Conservation (phyloP, 1,139 yeast genomes). For the Taiozyma sp. region DNA sequence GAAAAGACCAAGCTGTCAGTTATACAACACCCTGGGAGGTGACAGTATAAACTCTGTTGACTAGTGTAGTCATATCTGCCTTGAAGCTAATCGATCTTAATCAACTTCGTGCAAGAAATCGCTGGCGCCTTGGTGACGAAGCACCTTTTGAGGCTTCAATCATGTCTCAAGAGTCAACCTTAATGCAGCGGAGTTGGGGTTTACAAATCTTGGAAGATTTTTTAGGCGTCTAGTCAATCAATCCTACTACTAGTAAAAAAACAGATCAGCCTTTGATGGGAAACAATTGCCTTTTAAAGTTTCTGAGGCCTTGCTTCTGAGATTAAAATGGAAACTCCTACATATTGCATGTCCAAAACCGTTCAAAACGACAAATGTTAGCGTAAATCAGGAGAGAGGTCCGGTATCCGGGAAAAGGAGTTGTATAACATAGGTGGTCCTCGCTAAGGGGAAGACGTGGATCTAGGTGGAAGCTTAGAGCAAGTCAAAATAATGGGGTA, state of each 20-base stretch:
- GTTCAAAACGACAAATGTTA: not conserved
- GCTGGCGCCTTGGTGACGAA: not conserved
- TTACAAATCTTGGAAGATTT: no score
- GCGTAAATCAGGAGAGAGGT: not conserved
- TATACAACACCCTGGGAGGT: not conserved
- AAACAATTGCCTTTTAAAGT: not conserved
- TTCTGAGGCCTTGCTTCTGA: not conserved
- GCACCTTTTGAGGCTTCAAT: not conserved
- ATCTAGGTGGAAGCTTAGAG: no score
- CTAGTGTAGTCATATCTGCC: not conserved
- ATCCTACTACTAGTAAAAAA: no score
- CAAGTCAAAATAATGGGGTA: no score
- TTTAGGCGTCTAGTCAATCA: not conserved
- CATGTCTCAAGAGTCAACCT: not conserved
- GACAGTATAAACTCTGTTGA: not conserved
- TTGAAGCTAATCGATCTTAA: not conserved
- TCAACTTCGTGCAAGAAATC: not conserved
- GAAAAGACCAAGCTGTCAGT: no score
- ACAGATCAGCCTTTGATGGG: not conserved
- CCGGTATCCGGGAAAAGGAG: not conserved
- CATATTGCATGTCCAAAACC: not conserved
- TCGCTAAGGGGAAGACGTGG: no score
- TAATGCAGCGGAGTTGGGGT: no score
- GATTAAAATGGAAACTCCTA: not conserved
- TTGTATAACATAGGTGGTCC: no score